phyloP scores from a whole-genome alignment of 164 flowering plant genomes.

The Aristolochia fimbriata region DNA sequence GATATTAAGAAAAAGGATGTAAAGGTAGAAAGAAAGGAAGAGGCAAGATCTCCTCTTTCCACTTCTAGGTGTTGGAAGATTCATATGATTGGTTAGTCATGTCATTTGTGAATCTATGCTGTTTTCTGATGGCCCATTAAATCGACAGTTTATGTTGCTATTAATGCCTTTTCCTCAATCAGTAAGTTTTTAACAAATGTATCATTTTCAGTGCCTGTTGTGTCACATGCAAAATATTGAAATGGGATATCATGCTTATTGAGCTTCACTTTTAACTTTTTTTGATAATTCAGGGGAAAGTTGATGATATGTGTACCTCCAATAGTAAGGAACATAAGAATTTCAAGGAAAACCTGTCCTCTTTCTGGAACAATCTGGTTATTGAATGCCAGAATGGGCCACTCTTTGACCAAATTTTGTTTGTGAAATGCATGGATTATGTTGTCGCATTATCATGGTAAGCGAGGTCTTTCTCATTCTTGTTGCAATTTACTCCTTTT shows the following conservation, averaged over 20 bases:
- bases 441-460: constrained; percentile 92
- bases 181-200: not conserved
- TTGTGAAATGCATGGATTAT: constrained; percentile 93
- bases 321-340: constrained; percentile 77
- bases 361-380: constrained; percentile 79
- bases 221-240: not conserved
- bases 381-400: constrained; percentile 88
- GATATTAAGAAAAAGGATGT: too few species aligned
- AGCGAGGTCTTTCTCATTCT: constrained; percentile 12
- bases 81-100: too few species aligned
- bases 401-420: constrained; percentile 64
- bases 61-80: too few species aligned
- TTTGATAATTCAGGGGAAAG: constrained; percentile 46
- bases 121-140: not conserved
- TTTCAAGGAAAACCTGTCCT: constrained; percentile 76
- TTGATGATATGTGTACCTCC: constrained; percentile 74
- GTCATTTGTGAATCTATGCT: not conserved
- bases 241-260: too few species aligned
- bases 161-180: not conserved
- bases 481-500: not conserved
- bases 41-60: too few species aligned
- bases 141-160: not conserved
- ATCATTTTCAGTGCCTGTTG: not conserved
- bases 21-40: too few species aligned
- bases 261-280: constrained; percentile 13